These are phyloP conservation scores for Isatis lusitanica DNA, from an alignment of 441 rosid genomes.

Conservation along the genomic window DNA sequence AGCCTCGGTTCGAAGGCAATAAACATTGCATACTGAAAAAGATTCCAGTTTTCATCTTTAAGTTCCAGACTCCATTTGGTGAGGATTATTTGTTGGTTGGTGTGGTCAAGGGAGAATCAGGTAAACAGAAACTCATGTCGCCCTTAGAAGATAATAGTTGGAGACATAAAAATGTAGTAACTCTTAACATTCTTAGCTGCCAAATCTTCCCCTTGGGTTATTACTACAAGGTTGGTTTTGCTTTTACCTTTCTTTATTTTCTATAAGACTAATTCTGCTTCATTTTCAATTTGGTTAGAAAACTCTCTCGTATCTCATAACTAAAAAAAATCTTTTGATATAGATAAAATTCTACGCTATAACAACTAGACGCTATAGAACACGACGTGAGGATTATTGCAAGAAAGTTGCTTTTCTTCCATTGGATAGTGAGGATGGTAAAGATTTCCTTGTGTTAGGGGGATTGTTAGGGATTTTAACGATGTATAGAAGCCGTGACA, in stretches of 20 bases:
- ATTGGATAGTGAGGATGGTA: not conserved
- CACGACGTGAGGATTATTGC: not conserved
- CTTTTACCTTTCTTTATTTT: not conserved
- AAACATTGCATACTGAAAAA: not conserved
- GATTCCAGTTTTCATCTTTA: not conserved
- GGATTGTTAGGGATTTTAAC: too few relatives aligned
- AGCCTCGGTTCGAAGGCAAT: not conserved
- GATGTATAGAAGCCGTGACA: too few relatives aligned
- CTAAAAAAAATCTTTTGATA: not conserved
- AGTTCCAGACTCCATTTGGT: slow-evolving; percentile 7
- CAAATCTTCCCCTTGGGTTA: slow-evolving; percentile 10
- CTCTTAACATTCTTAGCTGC: slow-evolving; percentile 9
- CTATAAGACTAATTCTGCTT: not conserved
- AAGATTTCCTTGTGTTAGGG: too few relatives aligned
- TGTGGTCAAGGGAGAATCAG: not conserved
- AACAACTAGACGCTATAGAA: not conserved
- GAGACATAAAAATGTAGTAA: too few relatives aligned
- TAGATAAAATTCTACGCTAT: not conserved
- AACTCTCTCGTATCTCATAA: not conserved
- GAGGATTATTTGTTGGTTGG: not conserved
- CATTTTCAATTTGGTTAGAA: not conserved
- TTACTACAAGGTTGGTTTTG: not conserved
- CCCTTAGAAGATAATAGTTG: not conserved
- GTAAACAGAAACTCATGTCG: not conserved
- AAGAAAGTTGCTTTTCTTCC: too few relatives aligned